Base-by-base conservation (phyloP, 2,329 filamentous ascomycete genomes). In the Cercospora citrullina region DNA sequence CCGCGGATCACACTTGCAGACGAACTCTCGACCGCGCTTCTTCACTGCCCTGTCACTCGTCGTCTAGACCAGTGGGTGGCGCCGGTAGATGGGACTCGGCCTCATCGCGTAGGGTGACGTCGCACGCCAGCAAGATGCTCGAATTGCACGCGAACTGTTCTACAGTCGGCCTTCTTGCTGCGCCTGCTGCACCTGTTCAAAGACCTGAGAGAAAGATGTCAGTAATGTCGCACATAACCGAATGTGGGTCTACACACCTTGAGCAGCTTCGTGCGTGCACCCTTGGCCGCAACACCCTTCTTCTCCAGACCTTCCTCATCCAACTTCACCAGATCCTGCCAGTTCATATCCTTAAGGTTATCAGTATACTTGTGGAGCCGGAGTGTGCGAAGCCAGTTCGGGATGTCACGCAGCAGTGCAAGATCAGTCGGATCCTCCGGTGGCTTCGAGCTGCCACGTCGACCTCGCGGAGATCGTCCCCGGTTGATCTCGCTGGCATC, bases 321-420 rank as follows among this genome's bases (percentile, higher is more conserved):
- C 74, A 99, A 84, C 80, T 95, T 91, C 68, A 99, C 84, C 74
- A 99, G 82, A 64, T 99, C 95, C 30, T 90, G 91, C 95, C 95
- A 99, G 76, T 95, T 93, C 85, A 98, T 88, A 77, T 98, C 94
- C 82, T 98, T 99, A 71, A 99, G 83, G 75, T 98, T 96, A 74
- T 99, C 95, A 9, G 95, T 99, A 81, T 99, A 99, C 84, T 99
- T 99, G 85, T 99, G 95, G 75, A 99, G 85, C 69, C 95, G 89
- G 78, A 98, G 86, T 79, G 93, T 97, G 78, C 95, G 89, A 76
- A 99, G 87, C 95, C 95, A 99, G 79, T 90, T 91, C 64, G 95
- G 94, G 73, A 99, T 97, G 77, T 99, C 95, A 81, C 96, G 92
- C 74, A 99, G 86, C 68, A 99, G 87, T 51, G 86, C 89, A 16